Evolutionary conservation across 768 basidiomycete genomes (phyloP).

Genomic region (Suillus hirtellus): DNA sequence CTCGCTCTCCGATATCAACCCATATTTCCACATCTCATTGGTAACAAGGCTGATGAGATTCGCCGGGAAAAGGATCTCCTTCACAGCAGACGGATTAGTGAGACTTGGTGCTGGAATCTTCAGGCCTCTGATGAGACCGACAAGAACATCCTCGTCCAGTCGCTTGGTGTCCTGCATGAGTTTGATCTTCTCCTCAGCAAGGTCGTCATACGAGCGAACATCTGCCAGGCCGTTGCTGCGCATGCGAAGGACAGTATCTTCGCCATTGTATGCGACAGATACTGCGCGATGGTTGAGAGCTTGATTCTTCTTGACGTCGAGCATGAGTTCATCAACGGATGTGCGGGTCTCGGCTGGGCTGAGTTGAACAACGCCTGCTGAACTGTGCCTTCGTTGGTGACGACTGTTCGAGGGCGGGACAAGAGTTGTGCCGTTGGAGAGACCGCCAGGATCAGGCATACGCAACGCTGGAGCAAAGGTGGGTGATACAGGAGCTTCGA

Average conservation of each 20-base stretch:
- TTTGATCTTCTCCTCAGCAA: slow-evolving; percentile 92
- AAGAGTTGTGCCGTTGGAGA: slow-evolving; percentile 47
- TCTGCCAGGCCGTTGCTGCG: slow-evolving; percentile 67
- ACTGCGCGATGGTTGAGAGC: slow-evolving; percentile 78
- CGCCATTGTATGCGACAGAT: slow-evolving; percentile 85
- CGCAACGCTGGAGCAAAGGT: slow-evolving; percentile 84
- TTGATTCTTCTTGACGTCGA: slow-evolving; percentile 70
- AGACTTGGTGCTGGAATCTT: slow-evolving; percentile 92
- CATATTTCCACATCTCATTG: slow-evolving; percentile 99
- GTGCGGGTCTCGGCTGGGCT: slow-evolving; percentile 64
- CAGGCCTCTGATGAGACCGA: slow-evolving; percentile 85
- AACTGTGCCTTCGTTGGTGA: slow-evolving; percentile 85
- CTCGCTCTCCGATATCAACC: slow-evolving; percentile 95
- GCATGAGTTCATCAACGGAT: slow-evolving; percentile 77
- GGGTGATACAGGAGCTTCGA: slow-evolving; percentile 76
- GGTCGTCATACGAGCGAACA: slow-evolving; percentile 79
- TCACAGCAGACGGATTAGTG: slow-evolving; percentile 89
- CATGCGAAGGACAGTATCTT: slow-evolving; percentile 69
- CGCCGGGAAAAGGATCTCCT: slow-evolving; percentile 98
- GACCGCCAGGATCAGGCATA: slow-evolving; percentile 40
- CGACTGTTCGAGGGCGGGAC: slow-evolving; percentile 42
- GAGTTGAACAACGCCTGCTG: slow-evolving; percentile 74
- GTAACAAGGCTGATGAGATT: slow-evolving; percentile 96
- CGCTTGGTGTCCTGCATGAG: slow-evolving; percentile 89
- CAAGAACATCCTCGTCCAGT: slow-evolving; percentile 90